These are phyloP conservation scores for Nitzschia sp. DNA, from an alignment of 108 stramenopile species.

Conservation along the genomic window DNA sequence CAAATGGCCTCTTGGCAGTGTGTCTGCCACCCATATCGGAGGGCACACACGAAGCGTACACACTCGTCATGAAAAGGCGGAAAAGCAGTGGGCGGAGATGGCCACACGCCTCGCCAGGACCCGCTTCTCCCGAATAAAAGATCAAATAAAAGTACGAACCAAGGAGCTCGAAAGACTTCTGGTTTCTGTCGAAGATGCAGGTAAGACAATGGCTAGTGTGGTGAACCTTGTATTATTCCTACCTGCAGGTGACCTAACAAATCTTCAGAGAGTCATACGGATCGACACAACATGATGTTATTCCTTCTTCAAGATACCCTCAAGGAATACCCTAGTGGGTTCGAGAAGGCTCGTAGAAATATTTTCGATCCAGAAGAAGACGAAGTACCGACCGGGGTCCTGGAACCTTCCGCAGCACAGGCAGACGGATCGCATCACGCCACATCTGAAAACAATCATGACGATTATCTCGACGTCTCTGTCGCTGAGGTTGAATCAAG, in stretches of 20 bases:
- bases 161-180: conserved; percentile 77
- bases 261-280: conserved; percentile 62
- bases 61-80: conserved; percentile 79
- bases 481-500: neutral
- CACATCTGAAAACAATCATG: neutral
- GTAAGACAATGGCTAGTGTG: conserved; percentile 28
- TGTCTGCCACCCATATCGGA: conserved; percentile 63
- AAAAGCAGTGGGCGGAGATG: conserved; percentile 86
- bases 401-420: neutral
- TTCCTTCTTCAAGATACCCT: conserved; percentile 76
- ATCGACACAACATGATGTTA: conserved; percentile 86
- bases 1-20: conserved; percentile 83
- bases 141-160: conserved; percentile 60
- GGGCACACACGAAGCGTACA: conserved; percentile 79
- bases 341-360: conserved; percentile 57
- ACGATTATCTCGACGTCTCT: neutral
- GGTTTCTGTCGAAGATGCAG: conserved; percentile 75
- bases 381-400: neutral
- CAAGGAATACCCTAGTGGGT: conserved; percentile 66
- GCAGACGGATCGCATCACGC: neutral
- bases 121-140: conserved; percentile 46
- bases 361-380: conserved; percentile 87
- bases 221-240: neutral
- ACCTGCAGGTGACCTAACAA: neutral
- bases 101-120: conserved; percentile 37